These are phyloP conservation scores for Monilinia vaccinii-corymbosi DNA, from an alignment of 2,329 filamentous ascomycete genomes.

Conservation along the genomic window DNA sequence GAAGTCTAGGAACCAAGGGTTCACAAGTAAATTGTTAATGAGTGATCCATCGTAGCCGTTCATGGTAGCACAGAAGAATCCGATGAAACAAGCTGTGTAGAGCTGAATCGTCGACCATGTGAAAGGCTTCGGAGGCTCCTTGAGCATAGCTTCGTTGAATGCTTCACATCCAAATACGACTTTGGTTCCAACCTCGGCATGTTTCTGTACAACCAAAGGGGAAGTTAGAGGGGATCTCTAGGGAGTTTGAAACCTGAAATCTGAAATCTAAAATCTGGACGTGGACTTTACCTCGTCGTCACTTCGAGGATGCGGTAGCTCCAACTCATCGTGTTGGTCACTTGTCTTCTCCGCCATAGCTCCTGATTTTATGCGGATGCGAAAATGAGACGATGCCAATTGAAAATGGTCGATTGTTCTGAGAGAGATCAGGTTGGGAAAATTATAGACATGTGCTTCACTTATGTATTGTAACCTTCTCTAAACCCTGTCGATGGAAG, in stretches of 20 bases:
- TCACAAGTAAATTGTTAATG: slow-evolving; percentile 40
- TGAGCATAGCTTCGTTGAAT: slow-evolving; percentile 45
- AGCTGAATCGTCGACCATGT: slow-evolving; percentile 33
- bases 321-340: background rate
- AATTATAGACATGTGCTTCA: background rate
- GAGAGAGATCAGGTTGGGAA: background rate
- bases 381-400: background rate
- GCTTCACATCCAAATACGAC: slow-evolving; percentile 43
- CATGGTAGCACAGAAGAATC: slow-evolving; percentile 43
- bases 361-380: background rate
- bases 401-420: background rate
- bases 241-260: too few species aligned
- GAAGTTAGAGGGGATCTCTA: background rate
- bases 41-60: slow-evolving; percentile 44
- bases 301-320: background rate
- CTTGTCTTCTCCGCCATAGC: slow-evolving; percentile 1
- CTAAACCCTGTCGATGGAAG: background rate
- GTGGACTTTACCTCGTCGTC: slow-evolving; percentile 11
- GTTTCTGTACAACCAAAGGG: slow-evolving; percentile 18
- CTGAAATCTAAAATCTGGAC: too few species aligned
- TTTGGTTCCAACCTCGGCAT: slow-evolving; percentile 30
- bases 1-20: slow-evolving; percentile 33
- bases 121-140: slow-evolving; percentile 40
- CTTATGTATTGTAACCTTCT: background rate
- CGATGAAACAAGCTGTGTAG: slow-evolving; percentile 38